Conservation (phyloP, 345 rosid genomes). For the Euphorbia tirucalli region DNA sequence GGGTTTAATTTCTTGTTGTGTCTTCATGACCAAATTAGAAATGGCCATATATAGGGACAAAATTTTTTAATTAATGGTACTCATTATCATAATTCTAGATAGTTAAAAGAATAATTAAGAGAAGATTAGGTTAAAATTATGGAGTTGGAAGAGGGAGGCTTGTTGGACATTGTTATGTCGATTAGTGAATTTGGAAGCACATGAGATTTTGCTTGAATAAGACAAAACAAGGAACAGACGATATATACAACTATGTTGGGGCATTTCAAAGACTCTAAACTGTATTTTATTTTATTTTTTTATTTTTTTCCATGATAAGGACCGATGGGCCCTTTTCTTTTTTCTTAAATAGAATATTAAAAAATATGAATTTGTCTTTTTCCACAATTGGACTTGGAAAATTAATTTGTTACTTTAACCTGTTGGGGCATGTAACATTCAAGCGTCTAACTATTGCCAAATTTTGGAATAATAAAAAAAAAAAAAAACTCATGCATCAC, state of each 20-base stretch:
- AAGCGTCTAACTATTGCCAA: no score
- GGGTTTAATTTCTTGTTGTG: neutral
- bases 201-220: neutral
- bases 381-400: conserved; percentile 4
- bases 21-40: neutral
- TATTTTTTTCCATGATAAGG: conserved; percentile 1
- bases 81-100: neutral
- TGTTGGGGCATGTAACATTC: neutral
- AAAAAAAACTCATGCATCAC: no score
- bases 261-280: conserved; percentile 25
- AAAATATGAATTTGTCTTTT: conserved; percentile 9
- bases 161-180: conserved; percentile 30
- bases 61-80: neutral
- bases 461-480: no score
- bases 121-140: conserved; percentile 8
- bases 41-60: neutral
- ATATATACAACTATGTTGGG: conserved; percentile 22
- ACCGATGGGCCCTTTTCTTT: neutral
- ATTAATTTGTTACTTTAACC: neutral
- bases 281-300: conserved; percentile 2
- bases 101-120: neutral
- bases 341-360: neutral
- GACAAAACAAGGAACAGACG: conserved; percentile 28
- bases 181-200: conserved; percentile 33
- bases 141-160: conserved; percentile 17